These are phyloP conservation scores for Eragrostis tef DNA, from an alignment of 202 grass and related monocot genomes.

Conservation along the genomic window DNA sequence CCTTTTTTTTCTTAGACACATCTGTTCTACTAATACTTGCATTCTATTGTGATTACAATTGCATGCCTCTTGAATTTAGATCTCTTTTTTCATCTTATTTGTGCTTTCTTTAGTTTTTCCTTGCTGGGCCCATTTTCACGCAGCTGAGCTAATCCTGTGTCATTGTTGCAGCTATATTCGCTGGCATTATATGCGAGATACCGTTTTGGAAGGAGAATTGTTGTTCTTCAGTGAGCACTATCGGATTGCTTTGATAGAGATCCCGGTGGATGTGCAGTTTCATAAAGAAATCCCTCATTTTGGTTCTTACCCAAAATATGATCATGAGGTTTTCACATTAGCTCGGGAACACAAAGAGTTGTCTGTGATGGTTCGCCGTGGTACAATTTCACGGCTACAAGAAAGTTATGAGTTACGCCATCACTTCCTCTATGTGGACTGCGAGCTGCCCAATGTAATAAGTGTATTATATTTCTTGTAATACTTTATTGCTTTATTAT, in stretches of 20 bases:
- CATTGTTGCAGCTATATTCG: background rate
- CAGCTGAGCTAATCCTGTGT: background rate
- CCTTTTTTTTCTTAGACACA: no score
- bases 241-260: background rate
- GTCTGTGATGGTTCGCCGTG: background rate
- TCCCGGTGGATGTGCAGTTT: background rate
- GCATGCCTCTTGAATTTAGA: no score
- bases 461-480: background rate
- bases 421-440: background rate
- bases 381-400: background rate
- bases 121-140: background rate
- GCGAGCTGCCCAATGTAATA: background rate
- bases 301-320: constrained; percentile 5
- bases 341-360: background rate
- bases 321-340: background rate
- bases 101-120: no score
- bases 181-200: background rate
- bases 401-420: background rate
- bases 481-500: background rate
- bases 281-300: background rate
- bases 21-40: no score
- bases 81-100: no score
- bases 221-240: constrained; percentile 16
- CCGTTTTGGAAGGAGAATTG: background rate
- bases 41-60: no score